Percentiles rank a stretch among this genome's conserved stretches.
phyloP scores from a whole-genome alignment of 139 green algal species.

The Chlorella sp. region DNA sequence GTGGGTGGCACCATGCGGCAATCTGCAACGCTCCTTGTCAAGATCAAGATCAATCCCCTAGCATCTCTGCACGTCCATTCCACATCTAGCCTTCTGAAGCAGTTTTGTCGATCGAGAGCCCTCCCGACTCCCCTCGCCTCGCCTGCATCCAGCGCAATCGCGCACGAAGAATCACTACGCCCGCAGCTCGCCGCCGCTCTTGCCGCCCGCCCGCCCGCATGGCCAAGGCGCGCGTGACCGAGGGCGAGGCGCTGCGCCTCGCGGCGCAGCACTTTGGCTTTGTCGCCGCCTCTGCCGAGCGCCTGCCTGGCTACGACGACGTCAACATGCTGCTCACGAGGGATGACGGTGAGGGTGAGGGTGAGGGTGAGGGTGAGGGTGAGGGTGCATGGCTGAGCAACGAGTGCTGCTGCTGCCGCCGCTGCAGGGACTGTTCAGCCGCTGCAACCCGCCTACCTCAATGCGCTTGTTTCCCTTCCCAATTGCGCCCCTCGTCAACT shows the following conservation, averaged over 20 bases:
- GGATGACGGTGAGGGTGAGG: not conserved
- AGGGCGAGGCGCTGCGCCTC: not conserved
- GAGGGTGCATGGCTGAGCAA: not conserved
- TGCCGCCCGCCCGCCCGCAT: too few relatives aligned
- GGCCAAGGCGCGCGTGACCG: not conserved
- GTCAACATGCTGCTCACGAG: not conserved
- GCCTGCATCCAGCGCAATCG: too few relatives aligned
- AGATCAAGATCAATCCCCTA: too few relatives aligned
- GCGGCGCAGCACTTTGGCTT: not conserved
- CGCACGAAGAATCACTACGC: too few relatives aligned
- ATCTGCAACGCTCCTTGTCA: too few relatives aligned
- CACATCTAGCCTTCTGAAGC: too few relatives aligned
- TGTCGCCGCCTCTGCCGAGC: not conserved
- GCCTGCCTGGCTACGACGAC: constrained; percentile 3
- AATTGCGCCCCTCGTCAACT: not conserved
- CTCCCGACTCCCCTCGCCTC: too few relatives aligned
- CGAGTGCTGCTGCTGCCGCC: not conserved
- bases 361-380: not conserved
- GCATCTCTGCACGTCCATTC: too few relatives aligned
- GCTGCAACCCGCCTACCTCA: not conserved
- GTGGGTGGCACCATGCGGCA: too few relatives aligned
- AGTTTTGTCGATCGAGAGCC: too few relatives aligned
- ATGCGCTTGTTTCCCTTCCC: too few relatives aligned
- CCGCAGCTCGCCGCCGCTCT: too few relatives aligned
- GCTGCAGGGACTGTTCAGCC: not conserved